Conservation (phyloP, 768 basidiomycete genomes). For the Russula virescens region DNA sequence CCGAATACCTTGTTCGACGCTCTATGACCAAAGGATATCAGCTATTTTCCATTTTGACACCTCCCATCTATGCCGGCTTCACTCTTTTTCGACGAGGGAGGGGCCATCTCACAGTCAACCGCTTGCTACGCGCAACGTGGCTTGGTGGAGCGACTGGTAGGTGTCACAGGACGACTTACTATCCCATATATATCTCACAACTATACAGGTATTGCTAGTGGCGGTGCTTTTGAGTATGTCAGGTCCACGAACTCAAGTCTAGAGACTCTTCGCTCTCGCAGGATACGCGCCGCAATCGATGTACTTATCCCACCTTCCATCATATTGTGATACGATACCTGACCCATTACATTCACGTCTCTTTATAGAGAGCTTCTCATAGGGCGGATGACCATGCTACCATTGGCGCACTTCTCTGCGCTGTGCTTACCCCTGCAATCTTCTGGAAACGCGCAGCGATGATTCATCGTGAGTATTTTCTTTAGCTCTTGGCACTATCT, state of each 20-base stretch:
- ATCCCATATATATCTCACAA: neutral
- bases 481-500: neutral
- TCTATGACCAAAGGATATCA: slow-evolving; percentile 66
- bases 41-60: slow-evolving; percentile 53
- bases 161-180: slow-evolving; percentile 12
- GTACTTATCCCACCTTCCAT: slow-evolving; percentile 36
- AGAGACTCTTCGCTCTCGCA: slow-evolving; percentile 43
- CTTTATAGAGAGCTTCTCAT: slow-evolving; percentile 47
- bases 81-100: slow-evolving; percentile 51
- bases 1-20: slow-evolving; percentile 60
- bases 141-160: slow-evolving; percentile 56
- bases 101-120: slow-evolving; percentile 51
- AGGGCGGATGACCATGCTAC: slow-evolving; percentile 70
- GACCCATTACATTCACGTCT: neutral
- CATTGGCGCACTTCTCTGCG: slow-evolving; percentile 61
- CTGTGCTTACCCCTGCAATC: slow-evolving; percentile 59
- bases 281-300: slow-evolving; percentile 52
- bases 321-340: slow-evolving; percentile 4
- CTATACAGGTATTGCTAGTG: slow-evolving; percentile 40
- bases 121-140: slow-evolving; percentile 68
- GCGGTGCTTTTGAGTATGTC: slow-evolving; percentile 55
- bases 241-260: slow-evolving; percentile 51
- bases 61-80: slow-evolving; percentile 54
- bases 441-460: slow-evolving; percentile 64
- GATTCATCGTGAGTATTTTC: slow-evolving; percentile 47